These are phyloP conservation scores for Colletotrichum neosansevieriae DNA, from an alignment of 2,329 filamentous ascomycete species.

Conservation along the genomic window DNA sequence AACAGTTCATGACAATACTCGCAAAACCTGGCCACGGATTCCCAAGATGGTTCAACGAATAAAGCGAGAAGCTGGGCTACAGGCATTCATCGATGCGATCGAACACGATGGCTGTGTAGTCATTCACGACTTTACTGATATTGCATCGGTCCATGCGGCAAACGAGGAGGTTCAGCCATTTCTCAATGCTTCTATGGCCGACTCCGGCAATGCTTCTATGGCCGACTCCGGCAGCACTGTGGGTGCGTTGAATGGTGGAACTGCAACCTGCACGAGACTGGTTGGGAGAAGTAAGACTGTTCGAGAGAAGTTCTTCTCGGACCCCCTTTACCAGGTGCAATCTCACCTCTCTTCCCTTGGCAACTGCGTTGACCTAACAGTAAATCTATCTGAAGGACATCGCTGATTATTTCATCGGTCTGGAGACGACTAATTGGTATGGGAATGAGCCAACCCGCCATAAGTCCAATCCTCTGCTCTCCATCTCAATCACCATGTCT, in stretches of 20 bases:
- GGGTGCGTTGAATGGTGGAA: slow-evolving; percentile 48
- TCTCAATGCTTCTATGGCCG: slow-evolving; percentile 39
- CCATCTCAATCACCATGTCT: slow-evolving; percentile 53
- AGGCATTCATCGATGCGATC: neutral
- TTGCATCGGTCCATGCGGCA: neutral
- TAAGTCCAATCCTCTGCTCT: slow-evolving; percentile 51
- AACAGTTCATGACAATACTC: too few species aligned
- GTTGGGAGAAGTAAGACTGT: slow-evolving; percentile 51
- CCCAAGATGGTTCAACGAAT: neutral
- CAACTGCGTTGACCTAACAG: neutral
- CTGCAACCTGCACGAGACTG: slow-evolving; percentile 50
- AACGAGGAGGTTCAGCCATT: neutral
- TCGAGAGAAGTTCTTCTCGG: slow-evolving; percentile 51
- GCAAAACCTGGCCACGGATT: too few species aligned
- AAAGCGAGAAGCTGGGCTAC: neutral
- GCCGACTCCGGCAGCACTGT: slow-evolving; percentile 42
- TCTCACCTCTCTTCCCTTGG: too few species aligned
- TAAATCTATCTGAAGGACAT: slow-evolving; percentile 40
- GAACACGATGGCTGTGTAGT: slow-evolving; percentile 4
- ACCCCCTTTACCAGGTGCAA: slow-evolving; percentile 46
- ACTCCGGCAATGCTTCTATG: too few species aligned
- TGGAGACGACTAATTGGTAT: slow-evolving; percentile 51
- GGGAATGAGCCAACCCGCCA: slow-evolving; percentile 46
- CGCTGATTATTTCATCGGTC: slow-evolving; percentile 49
- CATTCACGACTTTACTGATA: neutral